phyloP scores from a whole-genome alignment of 495 filamentous ascomycete species.

The Neurospora sublineolata region DNA sequence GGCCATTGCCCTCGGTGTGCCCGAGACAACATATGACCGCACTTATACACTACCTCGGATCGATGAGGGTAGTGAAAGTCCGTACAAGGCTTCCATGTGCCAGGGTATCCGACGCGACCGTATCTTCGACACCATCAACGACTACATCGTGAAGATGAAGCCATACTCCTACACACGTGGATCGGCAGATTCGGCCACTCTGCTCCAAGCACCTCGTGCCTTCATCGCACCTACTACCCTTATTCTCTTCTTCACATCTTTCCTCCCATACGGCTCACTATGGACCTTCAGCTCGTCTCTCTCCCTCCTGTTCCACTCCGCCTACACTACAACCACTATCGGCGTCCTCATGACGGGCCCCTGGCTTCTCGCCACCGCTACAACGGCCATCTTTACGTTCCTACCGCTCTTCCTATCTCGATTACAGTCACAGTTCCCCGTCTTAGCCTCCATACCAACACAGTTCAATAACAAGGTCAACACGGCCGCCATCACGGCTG shows the following conservation, averaged over 20 bases:
- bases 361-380: constrained; percentile 24
- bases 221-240: constrained; percentile 33
- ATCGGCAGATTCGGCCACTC: constrained; percentile 10
- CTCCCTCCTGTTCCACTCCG: constrained; percentile 32
- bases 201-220: constrained; percentile 32
- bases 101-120: constrained; percentile 19
- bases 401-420: neutral
- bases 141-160: constrained; percentile 29
- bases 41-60: constrained; percentile 21
- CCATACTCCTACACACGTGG: constrained; percentile 23
- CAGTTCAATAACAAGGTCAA: constrained; percentile 18
- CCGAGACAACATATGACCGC: constrained; percentile 40
- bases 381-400: constrained; percentile 16
- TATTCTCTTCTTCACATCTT: constrained; percentile 31
- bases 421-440: neutral
- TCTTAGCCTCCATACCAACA: constrained; percentile 7
- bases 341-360: constrained; percentile 34
- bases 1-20: constrained; percentile 31
- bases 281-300: constrained; percentile 33
- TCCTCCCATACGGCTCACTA: constrained; percentile 29
- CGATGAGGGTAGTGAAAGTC: constrained; percentile 4
- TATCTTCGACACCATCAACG: constrained; percentile 16
- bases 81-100: constrained; percentile 20
- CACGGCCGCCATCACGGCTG: constrained; percentile 20
- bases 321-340: constrained; percentile 13